Evolutionary conservation across 2,329 filamentous ascomycete genomes (phyloP).

Genomic region (Pseudogymnoascus sp.): DNA sequence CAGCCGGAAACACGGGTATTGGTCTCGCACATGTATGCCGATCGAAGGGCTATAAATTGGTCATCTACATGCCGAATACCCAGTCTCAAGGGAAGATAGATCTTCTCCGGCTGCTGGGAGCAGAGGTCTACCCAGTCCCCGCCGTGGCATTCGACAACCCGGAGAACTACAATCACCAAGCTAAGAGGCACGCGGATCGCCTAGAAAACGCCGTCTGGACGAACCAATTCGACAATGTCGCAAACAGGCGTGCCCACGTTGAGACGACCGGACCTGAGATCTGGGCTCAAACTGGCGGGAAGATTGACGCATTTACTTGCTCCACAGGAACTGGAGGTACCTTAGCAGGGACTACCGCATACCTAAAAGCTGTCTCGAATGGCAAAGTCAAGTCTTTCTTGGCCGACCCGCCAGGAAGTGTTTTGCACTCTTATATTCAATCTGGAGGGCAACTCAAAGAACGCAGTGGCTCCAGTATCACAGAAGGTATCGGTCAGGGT

Average conservation of each 20-base stretch:
- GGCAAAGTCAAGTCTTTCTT: constrained; percentile 81
- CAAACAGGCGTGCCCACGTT: constrained; percentile 88
- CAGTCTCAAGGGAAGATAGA: constrained; percentile 98
- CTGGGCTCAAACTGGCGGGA: constrained; percentile 82
- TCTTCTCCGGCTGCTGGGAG: constrained; percentile 79
- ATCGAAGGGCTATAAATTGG: constrained; percentile 82
- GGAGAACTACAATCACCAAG: constrained; percentile 97
- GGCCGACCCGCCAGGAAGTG: constrained; percentile 87
- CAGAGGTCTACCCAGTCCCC: constrained; percentile 92
- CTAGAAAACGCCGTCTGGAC: constrained; percentile 93
- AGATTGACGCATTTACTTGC: constrained; percentile 90
- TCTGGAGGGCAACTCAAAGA: constrained; percentile 80
- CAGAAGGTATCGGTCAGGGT: constrained; percentile 95
- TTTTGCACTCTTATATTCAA: constrained; percentile 85
- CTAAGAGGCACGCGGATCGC: constrained; percentile 76
- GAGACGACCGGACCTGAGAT: constrained; percentile 98
- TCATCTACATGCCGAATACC: constrained; percentile 99
- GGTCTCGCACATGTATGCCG: constrained; percentile 95
- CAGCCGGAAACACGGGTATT: constrained; percentile 96
- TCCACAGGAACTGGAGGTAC: constrained; percentile 91
- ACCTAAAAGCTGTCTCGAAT: constrained; percentile 73
- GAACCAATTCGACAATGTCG: constrained; percentile 96
- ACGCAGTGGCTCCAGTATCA: constrained; percentile 79
- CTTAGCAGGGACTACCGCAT: constrained; percentile 79
- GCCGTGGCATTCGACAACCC: constrained; percentile 94